Evolutionary conservation across 192 early-diverging fungal genomes (phyloP).

Genomic region (Coemansia sp.): DNA sequence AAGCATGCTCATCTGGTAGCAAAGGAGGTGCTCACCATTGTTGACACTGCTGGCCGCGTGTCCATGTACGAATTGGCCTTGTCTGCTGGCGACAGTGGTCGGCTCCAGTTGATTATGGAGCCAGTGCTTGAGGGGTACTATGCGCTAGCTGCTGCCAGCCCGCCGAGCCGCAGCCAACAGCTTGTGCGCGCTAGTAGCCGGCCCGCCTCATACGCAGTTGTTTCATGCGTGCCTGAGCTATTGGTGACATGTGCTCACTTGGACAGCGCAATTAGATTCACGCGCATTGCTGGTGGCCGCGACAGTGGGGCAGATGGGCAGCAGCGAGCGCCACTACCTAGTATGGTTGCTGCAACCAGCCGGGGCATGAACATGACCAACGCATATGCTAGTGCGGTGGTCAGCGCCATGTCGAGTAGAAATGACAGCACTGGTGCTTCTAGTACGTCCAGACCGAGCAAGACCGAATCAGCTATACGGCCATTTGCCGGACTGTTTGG

Average conservation of each 20-base stretch:
- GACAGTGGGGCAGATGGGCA: conserved; percentile 5
- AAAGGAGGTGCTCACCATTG: conserved; percentile 8
- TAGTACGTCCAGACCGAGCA: neutral
- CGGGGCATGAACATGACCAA: conserved; percentile 34
- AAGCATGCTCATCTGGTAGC: neutral
- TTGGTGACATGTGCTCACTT: conserved; percentile 31
- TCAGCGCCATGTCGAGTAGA: conserved; percentile 30
- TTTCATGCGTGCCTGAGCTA: conserved; percentile 19
- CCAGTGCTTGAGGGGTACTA: conserved; percentile 29
- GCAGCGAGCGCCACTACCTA: conserved; percentile 2
- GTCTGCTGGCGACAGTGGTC: conserved; percentile 19
- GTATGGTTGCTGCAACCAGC: conserved; percentile 6
- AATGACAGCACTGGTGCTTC: neutral
- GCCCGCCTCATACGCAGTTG: conserved; percentile 20
- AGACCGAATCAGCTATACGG: conserved; percentile 15
- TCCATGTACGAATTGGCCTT: conserved; percentile 24
- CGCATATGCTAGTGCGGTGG: conserved; percentile 38
- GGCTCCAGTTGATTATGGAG: conserved; percentile 31
- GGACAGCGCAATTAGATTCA: conserved; percentile 28
- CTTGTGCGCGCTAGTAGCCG: conserved; percentile 14
- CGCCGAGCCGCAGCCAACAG: conserved; percentile 32
- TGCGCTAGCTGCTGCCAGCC: conserved; percentile 24
- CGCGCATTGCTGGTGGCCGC: conserved; percentile 10
- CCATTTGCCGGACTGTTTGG: conserved; percentile 33
- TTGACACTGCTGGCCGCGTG: conserved; percentile 26